Base-by-base conservation (phyloP, 805 yeast genomes). In the Tanozyma kutaoensis region DNA sequence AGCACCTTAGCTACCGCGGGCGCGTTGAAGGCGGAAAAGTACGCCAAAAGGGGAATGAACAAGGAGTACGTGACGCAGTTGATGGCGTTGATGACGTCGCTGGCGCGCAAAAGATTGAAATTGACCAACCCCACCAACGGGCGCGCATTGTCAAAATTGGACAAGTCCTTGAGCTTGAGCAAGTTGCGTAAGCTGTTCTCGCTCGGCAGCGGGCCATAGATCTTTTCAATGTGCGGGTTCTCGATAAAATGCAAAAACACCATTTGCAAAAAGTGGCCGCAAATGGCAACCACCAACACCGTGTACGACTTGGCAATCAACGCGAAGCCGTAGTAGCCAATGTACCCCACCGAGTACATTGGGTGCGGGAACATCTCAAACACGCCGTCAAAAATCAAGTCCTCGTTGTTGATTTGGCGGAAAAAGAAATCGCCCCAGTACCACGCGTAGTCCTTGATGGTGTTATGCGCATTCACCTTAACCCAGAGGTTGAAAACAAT, bases 391-490 rank as follows among this genome's bases (percentile, higher is more conserved):
- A 81, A 81, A 17, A 80, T 76, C 40, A 81, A 62, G 32, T 76
- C 76, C 45, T 62, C 69, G 35, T 69, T 70, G 37, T 58, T 59
- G 36, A 58, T 54, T 45, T 78, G 79, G 29, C 84, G 58, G 54
- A 81, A 81, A 64, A 81, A 81, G 54, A 81, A 81, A 51, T 82
- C 94, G 15, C 94, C 94, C 94, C 94, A 81, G 50, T 81, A 81
- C 94, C 94, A 81, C 8, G 94, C 94, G 46, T 74, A 81, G 45
- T 81, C 94, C 48, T 81, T 80, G 32, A 81, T 85, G 12, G 81
- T 85, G 37, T 85, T 66, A 48, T 81, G 94, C 19, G 93, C 93
- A 48, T 82, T 86, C 14, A 80, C 54, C 47, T 81, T 81, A 25
- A 81, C 93, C 85, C 91, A 77, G 16, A 77, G 58, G 44, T 81